Evolutionary conservation across 352 stramenopile genomes (phyloP).

Genomic region (Globisporangium viniferum): DNA sequence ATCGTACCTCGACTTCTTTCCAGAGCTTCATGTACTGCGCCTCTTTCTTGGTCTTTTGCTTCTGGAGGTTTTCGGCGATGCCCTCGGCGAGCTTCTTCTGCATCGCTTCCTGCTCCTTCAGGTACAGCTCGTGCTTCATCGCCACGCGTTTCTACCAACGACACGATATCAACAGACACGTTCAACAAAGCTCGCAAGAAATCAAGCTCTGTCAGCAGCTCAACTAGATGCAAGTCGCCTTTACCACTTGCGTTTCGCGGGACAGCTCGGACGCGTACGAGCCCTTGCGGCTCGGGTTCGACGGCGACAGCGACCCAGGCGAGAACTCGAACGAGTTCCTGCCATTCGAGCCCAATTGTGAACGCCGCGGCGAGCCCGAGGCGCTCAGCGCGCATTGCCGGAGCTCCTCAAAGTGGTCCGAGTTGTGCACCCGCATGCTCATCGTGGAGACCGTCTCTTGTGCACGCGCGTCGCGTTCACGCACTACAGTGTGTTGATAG

Average conservation of each 20-base stretch:
- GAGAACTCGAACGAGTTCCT: conserved; percentile 25
- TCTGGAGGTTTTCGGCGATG: conserved; percentile 65
- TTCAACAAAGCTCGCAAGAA: background rate
- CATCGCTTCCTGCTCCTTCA: conserved; percentile 61
- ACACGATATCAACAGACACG: background rate
- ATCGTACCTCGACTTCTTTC: conserved; percentile 58
- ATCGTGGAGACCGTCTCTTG: conserved; percentile 19
- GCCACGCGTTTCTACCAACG: conserved; percentile 50
- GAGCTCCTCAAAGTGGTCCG: conserved; percentile 68
- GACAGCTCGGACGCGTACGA: conserved; percentile 46
- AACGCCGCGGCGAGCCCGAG: conserved; percentile 24
- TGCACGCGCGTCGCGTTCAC: background rate
- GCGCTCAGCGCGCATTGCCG: conserved; percentile 47
- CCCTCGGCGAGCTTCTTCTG: conserved; percentile 55
- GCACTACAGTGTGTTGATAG: background rate
- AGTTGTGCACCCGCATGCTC: conserved; percentile 78
- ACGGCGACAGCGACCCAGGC: conserved; percentile 21
- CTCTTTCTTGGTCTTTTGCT: conserved; percentile 62
- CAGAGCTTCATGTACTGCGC: conserved; percentile 66
- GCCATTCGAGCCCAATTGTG: conserved; percentile 22
- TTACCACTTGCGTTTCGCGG: conserved; percentile 52
- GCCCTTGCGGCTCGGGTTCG: conserved; percentile 11
- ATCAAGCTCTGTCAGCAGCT: background rate
- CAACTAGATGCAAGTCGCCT: background rate
- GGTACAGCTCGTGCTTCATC: conserved; percentile 76